Evolutionary conservation across 345 rosid species (phyloP), one percentile per base, ranked within the genome.

Genomic region (Limnanthes douglasii): DNA sequence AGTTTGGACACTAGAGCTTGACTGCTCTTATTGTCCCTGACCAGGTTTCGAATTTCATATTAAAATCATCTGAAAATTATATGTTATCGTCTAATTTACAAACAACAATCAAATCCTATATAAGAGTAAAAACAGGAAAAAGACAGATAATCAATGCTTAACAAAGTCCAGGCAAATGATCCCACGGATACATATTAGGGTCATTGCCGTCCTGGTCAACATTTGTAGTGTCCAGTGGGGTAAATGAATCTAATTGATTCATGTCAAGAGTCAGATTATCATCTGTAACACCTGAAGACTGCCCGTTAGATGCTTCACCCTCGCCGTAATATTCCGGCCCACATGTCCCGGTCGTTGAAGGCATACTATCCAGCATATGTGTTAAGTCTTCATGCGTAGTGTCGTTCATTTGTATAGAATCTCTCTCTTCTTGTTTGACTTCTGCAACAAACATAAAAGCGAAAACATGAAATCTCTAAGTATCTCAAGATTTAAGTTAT

Each of bases 161-260:
- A 62, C 65, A 73, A 34, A 65, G 57, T 49, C 62, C 34, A 5
- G 62, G 62, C 41, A 64, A 56, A 47, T 54, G 55, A 47, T 66
- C 68, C 67, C 66, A 66, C 12, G 77, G 41, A 40, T 48, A 25
- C 11, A 63, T 21, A 31, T 31, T 53, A 14, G 40, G 43, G 24
- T 20, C 37, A 31, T 38, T 62, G 35, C 47, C 50, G 7, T 45
- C 48, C 15, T 45, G 10, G 31, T 39, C 32, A 18, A 12, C 46
- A 5, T 45, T 2, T 12, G 54, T 32, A 30, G 57, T 44, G 39
- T 45, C 62, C 6, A 34, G 34, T 1, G 61, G 65, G 20, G 64
- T 53, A 17, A 66, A 7, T 8, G 61, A 64, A 37, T 67, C 62
- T 23, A 72, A 18, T 8, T 64, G 75, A 34, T 69, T 73, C 69